A percentile compares a stretch with the other conserved stretches of the same genome.
phyloP scores from a whole-genome alignment of 306 rosid genomes.

The Corylus heterophylla region DNA sequence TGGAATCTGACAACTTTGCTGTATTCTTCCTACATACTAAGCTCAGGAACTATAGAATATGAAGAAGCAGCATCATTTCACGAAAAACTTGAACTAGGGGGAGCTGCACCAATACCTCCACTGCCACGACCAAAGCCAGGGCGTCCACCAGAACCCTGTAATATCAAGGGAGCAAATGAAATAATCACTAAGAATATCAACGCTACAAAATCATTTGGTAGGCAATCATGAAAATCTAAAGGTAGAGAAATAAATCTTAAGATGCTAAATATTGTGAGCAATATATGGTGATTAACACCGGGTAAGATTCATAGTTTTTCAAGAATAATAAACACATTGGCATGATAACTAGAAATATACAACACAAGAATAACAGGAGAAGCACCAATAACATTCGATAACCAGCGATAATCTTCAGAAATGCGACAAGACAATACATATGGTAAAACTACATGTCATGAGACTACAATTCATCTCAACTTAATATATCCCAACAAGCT shows the following conservation, averaged over 20 bases:
- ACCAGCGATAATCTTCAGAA: no score
- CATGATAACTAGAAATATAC: no score
- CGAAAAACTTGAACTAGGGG: conserved; percentile 23
- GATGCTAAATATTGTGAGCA: neutral
- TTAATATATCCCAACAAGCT: neutral
- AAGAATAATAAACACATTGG: no score
- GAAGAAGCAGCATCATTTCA: neutral
- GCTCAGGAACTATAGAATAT: neutral
- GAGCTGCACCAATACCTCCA: conserved; percentile 39
- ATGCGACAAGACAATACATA: no score
- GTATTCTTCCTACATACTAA: neutral
- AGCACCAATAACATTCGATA: no score
- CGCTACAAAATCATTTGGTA: neutral
- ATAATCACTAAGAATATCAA: neutral
- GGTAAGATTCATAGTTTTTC: no score
- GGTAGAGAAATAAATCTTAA: neutral
- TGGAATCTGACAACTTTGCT: neutral
- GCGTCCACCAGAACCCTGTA: conserved; percentile 72
- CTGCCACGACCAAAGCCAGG: conserved; percentile 82
- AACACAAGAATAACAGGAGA: no score
- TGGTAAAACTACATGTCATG: no score
- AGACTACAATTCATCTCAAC: no score
- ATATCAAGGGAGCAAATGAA: neutral
- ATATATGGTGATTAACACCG: no score
- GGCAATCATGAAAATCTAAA: neutral